Evolutionary conservation across 2,329 filamentous ascomycete genomes (phyloP).

Genomic region (Aureobasidium musti): DNA sequence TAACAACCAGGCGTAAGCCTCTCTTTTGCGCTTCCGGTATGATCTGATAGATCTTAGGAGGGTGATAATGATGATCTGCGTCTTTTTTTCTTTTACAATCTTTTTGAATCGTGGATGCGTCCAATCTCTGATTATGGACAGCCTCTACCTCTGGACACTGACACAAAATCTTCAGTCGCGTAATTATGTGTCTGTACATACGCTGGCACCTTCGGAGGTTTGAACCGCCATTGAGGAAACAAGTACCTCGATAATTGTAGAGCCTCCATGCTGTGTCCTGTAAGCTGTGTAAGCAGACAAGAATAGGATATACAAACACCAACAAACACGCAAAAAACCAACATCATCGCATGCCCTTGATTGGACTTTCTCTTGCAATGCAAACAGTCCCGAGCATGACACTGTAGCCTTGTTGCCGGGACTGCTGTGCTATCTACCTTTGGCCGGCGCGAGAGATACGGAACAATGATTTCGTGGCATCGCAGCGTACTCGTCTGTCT

Average conservation of each 20-base stretch:
- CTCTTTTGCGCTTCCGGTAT: background rate
- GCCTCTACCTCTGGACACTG: background rate
- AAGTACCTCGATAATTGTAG: too few species aligned
- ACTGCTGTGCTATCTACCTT: background rate
- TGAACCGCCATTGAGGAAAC: background rate
- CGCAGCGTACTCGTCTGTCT: background rate
- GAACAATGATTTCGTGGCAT: too few species aligned
- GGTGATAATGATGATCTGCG: background rate
- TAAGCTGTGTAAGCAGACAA: constrained; percentile 22
- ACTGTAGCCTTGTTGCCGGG: background rate
- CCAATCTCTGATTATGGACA: background rate
- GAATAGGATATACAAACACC: background rate
- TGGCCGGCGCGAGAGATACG: background rate
- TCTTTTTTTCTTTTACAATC: background rate
- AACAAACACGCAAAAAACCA: background rate
- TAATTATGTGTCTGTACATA: background rate
- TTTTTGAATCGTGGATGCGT: background rate
- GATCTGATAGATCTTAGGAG: background rate
- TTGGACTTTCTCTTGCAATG: background rate
- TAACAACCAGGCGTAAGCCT: background rate
- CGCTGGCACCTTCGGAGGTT: background rate
- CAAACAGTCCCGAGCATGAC: background rate
- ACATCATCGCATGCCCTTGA: background rate
- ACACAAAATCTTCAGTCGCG: background rate
- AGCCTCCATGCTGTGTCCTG: background rate